Evolutionary conservation across 106 monocot species (phyloP), one percentile per base, ranked within the genome.

Genomic region (Dendrobium officinale): DNA sequence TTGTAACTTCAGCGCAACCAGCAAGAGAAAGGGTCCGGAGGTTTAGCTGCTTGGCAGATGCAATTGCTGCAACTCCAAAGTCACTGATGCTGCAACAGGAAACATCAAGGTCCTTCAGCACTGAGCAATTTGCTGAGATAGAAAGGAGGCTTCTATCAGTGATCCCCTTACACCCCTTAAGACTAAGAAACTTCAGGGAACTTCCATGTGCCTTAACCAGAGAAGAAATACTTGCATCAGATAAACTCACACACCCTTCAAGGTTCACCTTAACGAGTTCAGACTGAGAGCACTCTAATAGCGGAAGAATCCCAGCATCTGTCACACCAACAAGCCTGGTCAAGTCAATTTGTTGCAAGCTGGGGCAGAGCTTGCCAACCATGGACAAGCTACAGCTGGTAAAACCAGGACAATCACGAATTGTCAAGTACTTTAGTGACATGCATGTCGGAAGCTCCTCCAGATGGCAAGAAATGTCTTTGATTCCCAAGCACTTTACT

Each of bases 401-500:
- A 80, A 96, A 88, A 6, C 83, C 93, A 1, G 90, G 90, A 73
- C 93, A 96, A 77, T 85, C 84, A 44, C 82, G 72, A 74, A 96
- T 85, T 27, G 85, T 90, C 75, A 96, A 76, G 18, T 82, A 88
- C 15, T 78, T 80, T 44, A 96, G 90, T 2, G 93, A 86, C 27
- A 33, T 47, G 83, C 90, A 87, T 20, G 55, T 20, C 9, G 91
- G 84, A 47, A 88, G 78, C 42, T 55, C 83, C 1, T 70, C 20
- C 7, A 49, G 54, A 26, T 11, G 81, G 29, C 47, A 58, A 64
- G n/a, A 31, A 16, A 90, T 77, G 44, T 96, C 93, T 67, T 82
- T 93, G 67, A 96, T 81, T 22, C 96, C 96, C 73, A 85, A 80
- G 85, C 96, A 96, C 78, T 89, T 93, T 33, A 86, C 77, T 84